These are phyloP conservation scores for Nigrograna mackinnonii DNA, from an alignment of 2,329 filamentous ascomycete genomes.

Conservation along the genomic window DNA sequence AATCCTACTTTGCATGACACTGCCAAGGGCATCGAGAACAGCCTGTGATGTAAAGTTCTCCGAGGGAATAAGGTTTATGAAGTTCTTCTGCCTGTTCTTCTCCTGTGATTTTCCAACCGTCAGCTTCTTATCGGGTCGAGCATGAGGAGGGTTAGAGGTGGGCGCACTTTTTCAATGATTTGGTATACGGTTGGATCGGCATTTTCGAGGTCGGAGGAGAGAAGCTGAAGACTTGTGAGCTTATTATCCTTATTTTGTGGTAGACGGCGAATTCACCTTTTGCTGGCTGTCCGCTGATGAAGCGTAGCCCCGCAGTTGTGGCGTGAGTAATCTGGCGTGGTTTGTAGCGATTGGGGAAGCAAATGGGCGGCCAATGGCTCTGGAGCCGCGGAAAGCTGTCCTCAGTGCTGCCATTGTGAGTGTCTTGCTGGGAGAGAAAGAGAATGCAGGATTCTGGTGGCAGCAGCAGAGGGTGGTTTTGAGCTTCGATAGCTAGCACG, in stretches of 20 bases:
- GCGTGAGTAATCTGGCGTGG: conserved; percentile 33
- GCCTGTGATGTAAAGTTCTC: conserved; percentile 99
- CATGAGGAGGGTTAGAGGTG: conserved; percentile 4
- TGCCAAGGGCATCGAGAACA: conserved; percentile 93
- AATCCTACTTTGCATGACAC: conserved; percentile 47
- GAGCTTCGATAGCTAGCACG: no score
- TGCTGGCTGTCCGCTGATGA: conserved; percentile 52
- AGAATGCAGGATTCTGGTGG: no score
- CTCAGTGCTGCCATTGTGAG: conserved; percentile 49
- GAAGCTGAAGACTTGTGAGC: conserved; percentile 61
- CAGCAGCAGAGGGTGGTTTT: no score
- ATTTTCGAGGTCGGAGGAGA: conserved; percentile 77
- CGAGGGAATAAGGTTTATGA: conserved; percentile 98
- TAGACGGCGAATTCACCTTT: conserved; percentile 41
- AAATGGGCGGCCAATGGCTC: conserved; percentile 34
- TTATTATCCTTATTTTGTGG: neutral
- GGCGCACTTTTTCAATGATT: conserved; percentile 83
- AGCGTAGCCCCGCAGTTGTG: conserved; percentile 43
- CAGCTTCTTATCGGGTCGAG: neutral
- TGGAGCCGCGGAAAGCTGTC: conserved; percentile 42
- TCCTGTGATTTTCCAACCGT: conserved; percentile 60
- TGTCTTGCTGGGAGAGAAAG: no score
- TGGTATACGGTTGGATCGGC: conserved; percentile 86
- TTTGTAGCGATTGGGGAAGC: conserved; percentile 29
- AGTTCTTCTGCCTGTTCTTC: conserved; percentile 95